Evolutionary conservation across 2,329 filamentous ascomycete genomes (phyloP).

Genomic region (Colletotrichum echinochloae): DNA sequence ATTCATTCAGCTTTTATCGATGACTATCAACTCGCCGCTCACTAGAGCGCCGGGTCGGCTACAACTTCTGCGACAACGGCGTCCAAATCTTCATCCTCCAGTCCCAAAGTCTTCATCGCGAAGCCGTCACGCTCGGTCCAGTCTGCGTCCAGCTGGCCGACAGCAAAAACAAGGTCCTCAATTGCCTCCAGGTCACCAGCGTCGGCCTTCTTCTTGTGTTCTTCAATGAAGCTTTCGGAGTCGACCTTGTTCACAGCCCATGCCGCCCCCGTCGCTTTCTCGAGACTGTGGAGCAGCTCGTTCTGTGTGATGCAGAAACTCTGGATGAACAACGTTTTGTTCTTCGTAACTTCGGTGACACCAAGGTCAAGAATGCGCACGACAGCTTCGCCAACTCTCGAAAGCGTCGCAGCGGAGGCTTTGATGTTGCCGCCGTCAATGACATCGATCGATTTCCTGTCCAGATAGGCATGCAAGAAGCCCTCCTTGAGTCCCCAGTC

Average conservation of each 20-base stretch:
- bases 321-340: conserved; percentile 54
- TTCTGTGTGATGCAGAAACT: conserved; percentile 55
- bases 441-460: conserved; percentile 48
- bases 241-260: conserved; percentile 51
- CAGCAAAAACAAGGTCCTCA: conserved; percentile 62
- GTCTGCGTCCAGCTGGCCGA: conserved; percentile 61
- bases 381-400: conserved; percentile 49
- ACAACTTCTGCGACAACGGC: conserved; percentile 53
- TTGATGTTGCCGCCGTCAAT: conserved; percentile 49
- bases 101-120: conserved; percentile 59
- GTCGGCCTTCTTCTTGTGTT: conserved; percentile 53
- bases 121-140: conserved; percentile 60
- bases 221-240: conserved; percentile 54
- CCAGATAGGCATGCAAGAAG: conserved; percentile 53
- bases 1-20: not conserved
- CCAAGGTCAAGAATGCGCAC: conserved; percentile 47
- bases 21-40: not conserved
- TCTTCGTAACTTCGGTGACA: conserved; percentile 46
- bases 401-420: conserved; percentile 52
- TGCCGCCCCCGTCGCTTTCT: conserved; percentile 48
- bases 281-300: conserved; percentile 50
- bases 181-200: conserved; percentile 53
- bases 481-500: conserved; percentile 54
- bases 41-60: conserved; percentile 32
- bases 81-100: conserved; percentile 61